Conservation (phyloP, 768 basidiomycete species). For the Naganishia friedmannii region DNA sequence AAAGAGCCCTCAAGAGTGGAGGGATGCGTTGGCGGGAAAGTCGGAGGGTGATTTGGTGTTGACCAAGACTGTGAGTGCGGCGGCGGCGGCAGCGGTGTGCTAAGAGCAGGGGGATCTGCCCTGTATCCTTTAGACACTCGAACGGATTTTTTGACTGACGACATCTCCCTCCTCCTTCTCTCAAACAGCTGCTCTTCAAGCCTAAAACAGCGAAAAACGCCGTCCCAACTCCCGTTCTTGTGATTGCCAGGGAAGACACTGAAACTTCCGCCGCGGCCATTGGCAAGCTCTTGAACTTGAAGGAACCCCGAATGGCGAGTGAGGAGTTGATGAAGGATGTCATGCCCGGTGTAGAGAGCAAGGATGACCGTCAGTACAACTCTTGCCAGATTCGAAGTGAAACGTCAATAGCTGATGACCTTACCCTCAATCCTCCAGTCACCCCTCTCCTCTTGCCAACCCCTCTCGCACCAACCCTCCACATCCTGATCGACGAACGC, state of each 20-base stretch:
- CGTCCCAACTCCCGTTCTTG: slow-evolving; percentile 76
- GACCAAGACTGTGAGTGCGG: slow-evolving; percentile 49
- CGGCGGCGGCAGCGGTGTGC: too few relatives aligned
- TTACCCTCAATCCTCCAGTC: slow-evolving; percentile 56
- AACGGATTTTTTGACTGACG: too few relatives aligned
- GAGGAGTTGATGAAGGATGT: slow-evolving; percentile 83
- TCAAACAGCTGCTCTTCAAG: slow-evolving; percentile 75
- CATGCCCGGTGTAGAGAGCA: slow-evolving; percentile 65
- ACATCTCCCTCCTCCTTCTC: slow-evolving; percentile 52
- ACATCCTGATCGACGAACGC: slow-evolving; percentile 71
- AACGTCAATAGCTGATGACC: slow-evolving; percentile 23
- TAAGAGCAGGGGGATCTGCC: too few relatives aligned
- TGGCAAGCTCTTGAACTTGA: slow-evolving; percentile 66
- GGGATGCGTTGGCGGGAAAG: slow-evolving; percentile 63
- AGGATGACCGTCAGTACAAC: slow-evolving; percentile 71
- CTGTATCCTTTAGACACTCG: neutral
- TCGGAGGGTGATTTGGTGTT: slow-evolving; percentile 33
- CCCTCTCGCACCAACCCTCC: slow-evolving; percentile 61
- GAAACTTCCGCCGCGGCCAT: slow-evolving; percentile 74
- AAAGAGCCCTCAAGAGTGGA: slow-evolving; percentile 73
- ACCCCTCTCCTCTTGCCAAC: slow-evolving; percentile 77
- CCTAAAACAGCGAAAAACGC: slow-evolving; percentile 92
- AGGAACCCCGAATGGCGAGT: slow-evolving; percentile 79
- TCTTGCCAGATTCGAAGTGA: slow-evolving; percentile 22
- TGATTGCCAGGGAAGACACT: slow-evolving; percentile 79